Evolutionary conservation across 1,284 basidiomycete species (phyloP).

Genomic region (Pseudomicrostroma phylloplanum): DNA sequence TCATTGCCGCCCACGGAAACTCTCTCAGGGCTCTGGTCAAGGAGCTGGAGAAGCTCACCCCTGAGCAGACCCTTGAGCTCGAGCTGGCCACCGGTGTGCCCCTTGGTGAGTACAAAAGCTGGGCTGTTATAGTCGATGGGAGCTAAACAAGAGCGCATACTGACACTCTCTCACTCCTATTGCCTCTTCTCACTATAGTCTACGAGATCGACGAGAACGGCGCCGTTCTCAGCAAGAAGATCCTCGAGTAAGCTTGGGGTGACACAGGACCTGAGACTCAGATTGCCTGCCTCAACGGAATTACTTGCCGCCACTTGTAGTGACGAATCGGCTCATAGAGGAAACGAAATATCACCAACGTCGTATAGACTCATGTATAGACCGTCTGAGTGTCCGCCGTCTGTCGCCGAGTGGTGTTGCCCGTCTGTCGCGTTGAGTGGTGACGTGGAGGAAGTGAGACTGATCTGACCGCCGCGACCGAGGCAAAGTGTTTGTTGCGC

Average conservation of each 20-base stretch:
- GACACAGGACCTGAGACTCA: background rate
- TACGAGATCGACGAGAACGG: conserved; percentile 52
- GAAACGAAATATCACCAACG: no score
- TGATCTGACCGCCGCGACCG: no score
- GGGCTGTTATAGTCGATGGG: background rate
- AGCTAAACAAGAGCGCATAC: no score
- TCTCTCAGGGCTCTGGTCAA: conserved; percentile 53
- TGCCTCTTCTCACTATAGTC: background rate
- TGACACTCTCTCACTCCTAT: no score
- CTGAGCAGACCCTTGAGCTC: conserved; percentile 50
- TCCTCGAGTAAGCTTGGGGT: conserved; percentile 26
- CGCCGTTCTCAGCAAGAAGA: conserved; percentile 47
- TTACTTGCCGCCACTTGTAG: background rate
- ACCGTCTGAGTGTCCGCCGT: no score
- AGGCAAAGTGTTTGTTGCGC: no score
- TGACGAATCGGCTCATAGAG: no score
- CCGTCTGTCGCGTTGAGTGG: no score
- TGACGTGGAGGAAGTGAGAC: no score
- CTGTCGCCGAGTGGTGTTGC: no score
- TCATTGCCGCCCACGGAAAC: conserved; percentile 54
- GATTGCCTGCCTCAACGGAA: background rate
- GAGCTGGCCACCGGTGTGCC: conserved; percentile 54
- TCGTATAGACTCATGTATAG: no score
- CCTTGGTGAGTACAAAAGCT: background rate
- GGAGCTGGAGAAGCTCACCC: conserved; percentile 50